Percentiles rank a stretch among this genome's conserved stretches.
phyloP scores from a whole-genome alignment of 1,284 basidiomycete genomes.

The Pyrrhoderma lamaoense region DNA sequence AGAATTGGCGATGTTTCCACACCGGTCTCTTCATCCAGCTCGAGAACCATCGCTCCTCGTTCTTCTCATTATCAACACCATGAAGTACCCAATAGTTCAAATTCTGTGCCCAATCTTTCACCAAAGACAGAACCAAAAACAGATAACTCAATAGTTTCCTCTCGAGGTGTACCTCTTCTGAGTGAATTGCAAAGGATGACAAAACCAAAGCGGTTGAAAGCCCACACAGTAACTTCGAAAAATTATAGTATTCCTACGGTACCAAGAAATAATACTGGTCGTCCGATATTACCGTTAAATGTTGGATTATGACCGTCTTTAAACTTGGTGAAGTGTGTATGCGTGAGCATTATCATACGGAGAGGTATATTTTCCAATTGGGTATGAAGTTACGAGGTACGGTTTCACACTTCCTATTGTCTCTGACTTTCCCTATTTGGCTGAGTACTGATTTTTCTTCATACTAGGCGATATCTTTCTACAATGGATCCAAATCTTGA shows the following conservation, averaged over 20 bases:
- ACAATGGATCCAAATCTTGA: conserved; percentile 57
- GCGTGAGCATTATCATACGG: conserved; percentile 76
- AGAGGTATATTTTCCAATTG: conserved; percentile 81
- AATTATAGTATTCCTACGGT: conserved; percentile 68
- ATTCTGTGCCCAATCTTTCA: neutral
- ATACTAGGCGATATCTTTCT: conserved; percentile 67
- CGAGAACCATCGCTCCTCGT: neutral
- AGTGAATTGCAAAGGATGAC: conserved; percentile 39
- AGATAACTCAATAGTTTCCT: neutral
- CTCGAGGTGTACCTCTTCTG: conserved; percentile 24
- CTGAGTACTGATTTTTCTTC: too few species aligned
- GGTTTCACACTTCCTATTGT: conserved; percentile 20
- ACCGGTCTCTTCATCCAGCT: neutral
- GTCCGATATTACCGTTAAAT: conserved; percentile 63
- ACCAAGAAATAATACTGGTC: conserved; percentile 55
- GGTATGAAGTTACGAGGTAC: conserved; percentile 73
- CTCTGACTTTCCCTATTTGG: neutral
- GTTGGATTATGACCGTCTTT: conserved; percentile 79
- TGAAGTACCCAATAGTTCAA: neutral
- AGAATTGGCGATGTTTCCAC: neutral
- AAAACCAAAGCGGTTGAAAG: conserved; percentile 68
- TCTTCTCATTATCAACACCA: too few species aligned
- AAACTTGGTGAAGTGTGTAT: conserved; percentile 65
- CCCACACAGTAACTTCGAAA: conserved; percentile 69
- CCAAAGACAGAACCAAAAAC: neutral